Evolutionary conservation across 1,284 basidiomycete genomes (phyloP), one percentile per base, ranked within the genome.

Genomic region (Vanrija pseudolonga): DNA sequence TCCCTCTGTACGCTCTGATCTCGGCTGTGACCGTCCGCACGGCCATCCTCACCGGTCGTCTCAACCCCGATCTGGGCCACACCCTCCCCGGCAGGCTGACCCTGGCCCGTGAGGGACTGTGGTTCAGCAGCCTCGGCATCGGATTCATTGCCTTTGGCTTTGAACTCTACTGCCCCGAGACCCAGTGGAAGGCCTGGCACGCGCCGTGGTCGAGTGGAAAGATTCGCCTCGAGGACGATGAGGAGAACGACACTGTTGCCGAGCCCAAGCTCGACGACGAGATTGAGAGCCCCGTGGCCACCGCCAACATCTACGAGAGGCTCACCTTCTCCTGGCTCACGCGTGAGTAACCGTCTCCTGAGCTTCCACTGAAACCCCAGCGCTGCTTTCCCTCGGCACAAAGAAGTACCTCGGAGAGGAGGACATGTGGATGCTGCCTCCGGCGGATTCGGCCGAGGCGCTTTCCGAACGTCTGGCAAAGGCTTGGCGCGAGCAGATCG

Each of bases 231-330:
- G 64, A 65, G 11, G 65, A 64, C 3, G 67, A 76, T 39, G 72
- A 76, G 47, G 71, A 71, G 39, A 72, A 72, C 22, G 68, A 68
- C 36, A 56, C 53, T 20, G 53, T 57, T 15, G 56, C 42, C 20
- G 56, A 63, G 18, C 48, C 41, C 19, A 55, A 61, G 19, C 76
- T 78, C 7, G 80, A 82, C 53, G 80, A 80, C 8, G 77, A 79
- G 48, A 67, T 76, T 24, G 89, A 92, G 69, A 88, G 80, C 67
- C 93, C 92, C 0, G 76, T 87, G 1, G 69, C 87, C 19, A 86
- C 83, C 0, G 90, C 94, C 32, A 96, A 95, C 73, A 80, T 95
- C 46, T 97, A 85, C 71, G 71, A 74, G 52, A 57, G 63, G 26
- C 59, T 75, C 24, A 76, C 73, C 9, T 76, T 75, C 56, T 68